Percentiles rank a stretch among this genome's conserved stretches.
phyloP scores from a whole-genome alignment of 2,329 filamentous ascomycete genomes.

The Fusarium papillatum region DNA sequence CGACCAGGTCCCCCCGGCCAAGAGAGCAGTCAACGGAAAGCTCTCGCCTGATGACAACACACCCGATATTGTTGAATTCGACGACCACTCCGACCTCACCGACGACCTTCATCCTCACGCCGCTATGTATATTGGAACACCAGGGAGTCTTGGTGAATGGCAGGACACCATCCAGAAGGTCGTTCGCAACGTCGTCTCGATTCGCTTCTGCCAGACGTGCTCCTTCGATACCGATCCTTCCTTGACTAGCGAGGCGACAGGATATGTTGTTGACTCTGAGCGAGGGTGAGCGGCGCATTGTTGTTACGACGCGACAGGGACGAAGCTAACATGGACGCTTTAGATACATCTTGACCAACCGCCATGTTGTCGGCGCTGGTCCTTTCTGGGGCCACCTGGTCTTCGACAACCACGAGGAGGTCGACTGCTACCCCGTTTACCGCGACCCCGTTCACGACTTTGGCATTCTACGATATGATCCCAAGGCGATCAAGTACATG shows the following conservation, averaged over 20 bases:
- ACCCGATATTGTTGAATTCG: conserved; percentile 57
- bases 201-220: conserved; percentile 97
- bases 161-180: conserved; percentile 95
- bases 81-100: conserved; percentile 57
- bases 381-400: conserved; percentile 99
- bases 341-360: conserved; percentile 86
- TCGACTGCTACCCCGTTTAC: conserved; percentile 96
- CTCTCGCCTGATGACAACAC: conserved; percentile 64
- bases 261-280: conserved; percentile 97
- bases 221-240: conserved; percentile 98
- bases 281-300: conserved; percentile 71
- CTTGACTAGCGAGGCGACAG: conserved; percentile 94
- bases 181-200: conserved; percentile 96
- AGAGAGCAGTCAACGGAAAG: conserved; percentile 60
- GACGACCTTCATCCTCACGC: conserved; percentile 54
- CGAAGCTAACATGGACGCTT: not conserved
- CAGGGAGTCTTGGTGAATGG: conserved; percentile 77
- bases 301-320: not conserved
- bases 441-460: conserved; percentile 99
- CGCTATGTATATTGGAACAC: conserved; percentile 52
- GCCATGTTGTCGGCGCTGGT: conserved; percentile 94
- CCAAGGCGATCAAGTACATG: conserved; percentile 98
- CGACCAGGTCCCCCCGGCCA: conserved; percentile 51
- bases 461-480: conserved; percentile 96
- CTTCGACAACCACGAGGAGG: conserved; percentile 98